These are phyloP conservation scores for Beauveria medogensis DNA, from an alignment of 2,329 filamentous ascomycete genomes.

Conservation along the genomic window DNA sequence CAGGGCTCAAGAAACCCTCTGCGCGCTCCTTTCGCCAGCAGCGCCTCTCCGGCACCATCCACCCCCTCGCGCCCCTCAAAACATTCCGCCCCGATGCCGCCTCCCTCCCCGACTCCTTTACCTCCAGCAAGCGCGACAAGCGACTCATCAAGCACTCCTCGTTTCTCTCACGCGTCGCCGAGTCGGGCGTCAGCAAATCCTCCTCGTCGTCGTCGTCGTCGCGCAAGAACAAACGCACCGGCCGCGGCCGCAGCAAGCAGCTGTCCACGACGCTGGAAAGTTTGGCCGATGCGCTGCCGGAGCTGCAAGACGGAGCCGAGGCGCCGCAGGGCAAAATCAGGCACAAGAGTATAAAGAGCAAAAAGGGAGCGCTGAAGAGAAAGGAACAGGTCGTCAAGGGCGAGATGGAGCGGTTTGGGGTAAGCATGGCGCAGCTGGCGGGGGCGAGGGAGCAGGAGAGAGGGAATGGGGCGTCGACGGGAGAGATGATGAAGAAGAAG, in stretches of 20 bases:
- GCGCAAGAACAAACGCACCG: constrained; percentile 20
- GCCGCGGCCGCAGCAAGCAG: constrained; percentile 62
- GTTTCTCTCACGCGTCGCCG: constrained; percentile 70
- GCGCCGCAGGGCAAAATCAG: constrained; percentile 51
- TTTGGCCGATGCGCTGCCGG: constrained; percentile 73
- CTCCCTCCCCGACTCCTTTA: constrained; percentile 49
- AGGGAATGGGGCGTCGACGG: neutral
- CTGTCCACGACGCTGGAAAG: constrained; percentile 66
- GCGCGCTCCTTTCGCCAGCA: constrained; percentile 48
- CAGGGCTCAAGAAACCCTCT: constrained; percentile 44
- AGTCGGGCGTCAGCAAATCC: constrained; percentile 26
- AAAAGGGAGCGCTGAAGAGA: constrained; percentile 72
- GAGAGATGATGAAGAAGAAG: neutral
- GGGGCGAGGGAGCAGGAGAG: constrained; percentile 22
- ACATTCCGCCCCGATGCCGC: constrained; percentile 43
- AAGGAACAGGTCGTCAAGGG: constrained; percentile 71
- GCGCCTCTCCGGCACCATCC: constrained; percentile 39
- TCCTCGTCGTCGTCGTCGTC: neutral
- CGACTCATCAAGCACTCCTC: constrained; percentile 71
- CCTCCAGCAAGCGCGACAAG: constrained; percentile 74
- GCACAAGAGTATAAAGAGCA: constrained; percentile 65
- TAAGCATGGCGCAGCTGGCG: constrained; percentile 70
- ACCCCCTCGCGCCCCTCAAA: constrained; percentile 43
- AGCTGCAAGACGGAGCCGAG: constrained; percentile 39
- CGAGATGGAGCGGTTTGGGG: constrained; percentile 78